phyloP scores from a whole-genome alignment of 78 protist species.

The Paulinella micropora region DNA sequence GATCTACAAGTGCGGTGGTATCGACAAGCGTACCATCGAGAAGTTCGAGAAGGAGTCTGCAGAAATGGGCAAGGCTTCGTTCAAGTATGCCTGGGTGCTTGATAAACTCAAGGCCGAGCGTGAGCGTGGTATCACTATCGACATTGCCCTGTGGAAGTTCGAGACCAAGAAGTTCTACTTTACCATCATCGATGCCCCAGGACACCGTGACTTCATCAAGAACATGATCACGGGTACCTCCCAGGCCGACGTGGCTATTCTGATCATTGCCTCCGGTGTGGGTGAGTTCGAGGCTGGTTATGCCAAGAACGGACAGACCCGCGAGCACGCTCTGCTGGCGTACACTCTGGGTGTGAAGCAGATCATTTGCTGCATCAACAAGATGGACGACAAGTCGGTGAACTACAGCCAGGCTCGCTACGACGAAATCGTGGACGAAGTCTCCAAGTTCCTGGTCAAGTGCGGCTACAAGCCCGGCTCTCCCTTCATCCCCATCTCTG shows the following conservation, averaged over 20 bases:
- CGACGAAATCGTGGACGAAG: constrained; percentile 44
- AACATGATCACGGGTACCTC: constrained; percentile 99
- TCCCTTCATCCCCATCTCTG: constrained; percentile 48
- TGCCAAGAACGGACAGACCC: constrained; percentile 39
- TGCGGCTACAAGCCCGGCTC: constrained; percentile 39
- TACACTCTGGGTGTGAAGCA: constrained; percentile 42
- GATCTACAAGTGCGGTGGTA: constrained; percentile 52
- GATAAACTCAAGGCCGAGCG: constrained; percentile 94
- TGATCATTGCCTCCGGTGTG: constrained; percentile 39
- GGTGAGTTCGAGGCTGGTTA: constrained; percentile 37
- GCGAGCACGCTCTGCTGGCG: constrained; percentile 53
- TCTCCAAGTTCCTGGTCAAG: constrained; percentile 35
- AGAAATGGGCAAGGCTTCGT: constrained; percentile 17
- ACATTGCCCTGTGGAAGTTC: constrained; percentile 89
- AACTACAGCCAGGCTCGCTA: constrained; percentile 29
- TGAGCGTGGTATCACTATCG: constrained; percentile 66
- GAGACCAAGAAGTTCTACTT: constrained; percentile 81
- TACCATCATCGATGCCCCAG: constrained; percentile 99
- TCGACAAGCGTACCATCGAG: constrained; percentile 3
- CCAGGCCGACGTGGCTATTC: constrained; percentile 56
- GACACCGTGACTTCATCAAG: constrained; percentile 89
- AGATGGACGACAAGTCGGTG: constrained; percentile 36
- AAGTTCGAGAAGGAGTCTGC: neutral
- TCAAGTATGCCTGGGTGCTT: constrained; percentile 35
- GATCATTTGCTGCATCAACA: constrained; percentile 47